These are phyloP conservation scores for Plasmodium fragile DNA, from an alignment of 169 alveolate species.

Conservation along the genomic window DNA sequence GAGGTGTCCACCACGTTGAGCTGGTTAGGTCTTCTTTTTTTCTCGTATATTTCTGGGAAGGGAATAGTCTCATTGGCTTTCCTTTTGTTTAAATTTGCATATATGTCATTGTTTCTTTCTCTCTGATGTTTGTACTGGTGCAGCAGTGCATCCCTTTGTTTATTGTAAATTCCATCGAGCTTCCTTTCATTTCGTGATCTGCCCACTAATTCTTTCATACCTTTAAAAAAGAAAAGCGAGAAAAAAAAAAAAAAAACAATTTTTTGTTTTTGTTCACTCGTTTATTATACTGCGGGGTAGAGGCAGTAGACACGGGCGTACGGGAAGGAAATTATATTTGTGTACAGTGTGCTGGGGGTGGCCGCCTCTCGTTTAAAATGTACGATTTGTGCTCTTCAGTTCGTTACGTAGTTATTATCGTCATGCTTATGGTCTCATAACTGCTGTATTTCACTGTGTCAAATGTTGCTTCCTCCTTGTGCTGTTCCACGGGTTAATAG, in stretches of 20 bases:
- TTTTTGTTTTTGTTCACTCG: not conserved
- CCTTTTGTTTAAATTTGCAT: conserved; percentile 44
- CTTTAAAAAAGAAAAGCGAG: conserved; percentile 49
- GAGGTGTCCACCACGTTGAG: not conserved
- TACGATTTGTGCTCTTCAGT: not conserved
- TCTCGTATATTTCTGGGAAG: conserved; percentile 74
- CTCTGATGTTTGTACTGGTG: conserved; percentile 15
- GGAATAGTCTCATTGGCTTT: conserved; percentile 65
- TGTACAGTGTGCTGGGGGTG: not conserved
- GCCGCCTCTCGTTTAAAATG: not conserved
- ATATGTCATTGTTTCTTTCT: conserved; percentile 25
- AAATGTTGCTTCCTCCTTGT: not conserved
- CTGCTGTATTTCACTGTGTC: not conserved
- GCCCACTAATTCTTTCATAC: conserved; percentile 82
- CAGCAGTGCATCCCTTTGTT: conserved; percentile 76
- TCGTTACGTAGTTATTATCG: not conserved
- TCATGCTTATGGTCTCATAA: not conserved
- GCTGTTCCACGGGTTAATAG: not conserved
- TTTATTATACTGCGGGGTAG: not conserved
- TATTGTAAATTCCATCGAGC: conserved; percentile 83
- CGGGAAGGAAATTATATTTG: not conserved
- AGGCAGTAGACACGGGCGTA: not conserved
- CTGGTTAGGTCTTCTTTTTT: conserved; percentile 19
- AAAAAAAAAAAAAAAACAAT: too few species aligned
- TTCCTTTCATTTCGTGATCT: conserved; percentile 85